phyloP scores from a whole-genome alignment of 305 asterid species.

The Fraxinus angustifolia region DNA sequence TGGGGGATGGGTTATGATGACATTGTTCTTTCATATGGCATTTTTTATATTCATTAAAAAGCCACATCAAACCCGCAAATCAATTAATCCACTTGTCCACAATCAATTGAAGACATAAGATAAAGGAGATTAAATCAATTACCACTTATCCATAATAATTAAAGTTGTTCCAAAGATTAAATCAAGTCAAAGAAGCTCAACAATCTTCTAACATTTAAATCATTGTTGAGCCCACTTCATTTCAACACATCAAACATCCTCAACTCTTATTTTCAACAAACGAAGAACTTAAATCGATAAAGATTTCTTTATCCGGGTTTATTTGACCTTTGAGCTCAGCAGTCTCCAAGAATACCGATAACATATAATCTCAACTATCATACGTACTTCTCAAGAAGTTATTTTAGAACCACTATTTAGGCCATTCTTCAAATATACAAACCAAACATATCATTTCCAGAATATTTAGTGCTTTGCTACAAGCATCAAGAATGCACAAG shows the following conservation, averaged over 20 bases:
- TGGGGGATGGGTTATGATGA: slow-evolving; percentile 16
- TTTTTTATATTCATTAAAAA: slow-evolving; percentile 12
- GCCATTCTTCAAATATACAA: not conserved
- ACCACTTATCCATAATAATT: slow-evolving; percentile 23
- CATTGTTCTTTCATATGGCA: slow-evolving; percentile 1
- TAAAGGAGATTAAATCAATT: not conserved
- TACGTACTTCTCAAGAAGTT: not conserved
- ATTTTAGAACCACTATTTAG: not conserved
- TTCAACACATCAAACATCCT: too few species aligned
- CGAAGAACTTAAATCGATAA: not conserved
- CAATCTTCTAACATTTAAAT: not conserved
- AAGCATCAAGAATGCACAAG: not conserved
- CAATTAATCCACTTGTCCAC: not conserved
- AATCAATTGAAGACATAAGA: not conserved
- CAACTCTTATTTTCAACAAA: too few species aligned
- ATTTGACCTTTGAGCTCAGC: not conserved
- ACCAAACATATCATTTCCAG: not conserved
- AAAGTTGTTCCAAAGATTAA: not conserved
- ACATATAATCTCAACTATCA: not conserved
- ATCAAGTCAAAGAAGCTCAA: slow-evolving; percentile 5
- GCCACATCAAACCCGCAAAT: not conserved
- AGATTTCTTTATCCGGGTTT: not conserved
- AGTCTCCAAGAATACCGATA: not conserved
- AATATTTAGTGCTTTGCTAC: not conserved
- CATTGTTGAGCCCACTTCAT: not conserved